Base-by-base conservation (phyloP, 768 basidiomycete genomes). In the Fomitopsis serialis region DNA sequence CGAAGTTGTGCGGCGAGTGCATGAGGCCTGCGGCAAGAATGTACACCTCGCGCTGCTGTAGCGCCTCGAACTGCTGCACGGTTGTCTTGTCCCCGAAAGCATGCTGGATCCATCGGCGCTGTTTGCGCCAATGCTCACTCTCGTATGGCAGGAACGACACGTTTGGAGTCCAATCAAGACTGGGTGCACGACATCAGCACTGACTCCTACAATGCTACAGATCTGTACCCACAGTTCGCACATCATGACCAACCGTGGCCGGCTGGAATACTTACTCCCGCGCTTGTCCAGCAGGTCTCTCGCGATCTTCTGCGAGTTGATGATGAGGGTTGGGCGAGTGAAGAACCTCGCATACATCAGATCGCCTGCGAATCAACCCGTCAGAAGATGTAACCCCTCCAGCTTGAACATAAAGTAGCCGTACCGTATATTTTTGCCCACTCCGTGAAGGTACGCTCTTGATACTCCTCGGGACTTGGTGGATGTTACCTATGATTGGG, bases 261-360 rank as follows among this genome's bases (percentile, higher is more conserved):
- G 25, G 48, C 62, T 59, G 1, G 66, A 67, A 45, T 65, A 68
- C 24, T 58, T 60, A 7, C 51, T 51, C 32, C 64, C 58, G 11
- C 61, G 53, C 59, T 62, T 66, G 13, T 68, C 64, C 27, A 68
- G 44, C 40, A 67, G 54, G 19, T 66, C 67, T 10, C 45, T 17
- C 1, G 65, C 66, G 22, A 54, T 55, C 35, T 62, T 35, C 8
- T 49, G 40, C 12, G 59, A 61, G 47, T 62, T 67, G 43, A 68
- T 35, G 24, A 67, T 53, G 24, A 66, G 25, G 15, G 57, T 46
- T 7, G 57, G 47, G 12, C 47, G 52, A 22, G 54, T 53, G 43
- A 65, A 50, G 21, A 63, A 22, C 22, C 37, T 42, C 22, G 59
- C 57, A 32, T 36, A 60, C 13, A 61, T 40, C 8, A 40, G 19